Evolutionary conservation across 2,329 filamentous ascomycete genomes (phyloP).

Genomic region (Pseudogymnoascus verrucosus): DNA sequence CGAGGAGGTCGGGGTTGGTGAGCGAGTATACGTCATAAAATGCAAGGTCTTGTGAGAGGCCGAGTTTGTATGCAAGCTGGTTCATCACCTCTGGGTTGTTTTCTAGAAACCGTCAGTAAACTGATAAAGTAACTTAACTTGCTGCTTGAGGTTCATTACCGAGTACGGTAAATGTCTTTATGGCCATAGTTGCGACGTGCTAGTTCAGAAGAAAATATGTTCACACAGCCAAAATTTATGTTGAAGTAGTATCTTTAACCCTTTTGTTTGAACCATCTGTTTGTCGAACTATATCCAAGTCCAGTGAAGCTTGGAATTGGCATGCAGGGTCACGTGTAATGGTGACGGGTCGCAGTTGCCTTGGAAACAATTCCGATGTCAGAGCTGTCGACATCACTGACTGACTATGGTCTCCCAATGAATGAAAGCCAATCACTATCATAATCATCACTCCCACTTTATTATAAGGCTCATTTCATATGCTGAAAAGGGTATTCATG

Average conservation of each 20-base stretch:
- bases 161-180: neutral
- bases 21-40: conserved; percentile 92
- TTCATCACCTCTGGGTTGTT: conserved; percentile 84
- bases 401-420: neutral
- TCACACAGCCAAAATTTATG: neutral
- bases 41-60: conserved; percentile 65
- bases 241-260: neutral
- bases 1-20: conserved; percentile 73
- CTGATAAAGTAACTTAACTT: neutral
- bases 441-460: neutral
- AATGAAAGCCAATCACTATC: neutral
- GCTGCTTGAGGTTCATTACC: neutral
- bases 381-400: neutral
- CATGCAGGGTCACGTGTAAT: neutral
- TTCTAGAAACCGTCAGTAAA: conserved; percentile 29
- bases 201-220: neutral
- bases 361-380: neutral
- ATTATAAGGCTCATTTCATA: neutral
- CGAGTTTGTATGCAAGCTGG: conserved; percentile 70
- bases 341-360: neutral
- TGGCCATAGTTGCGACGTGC: neutral
- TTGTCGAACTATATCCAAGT: neutral
- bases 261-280: neutral
- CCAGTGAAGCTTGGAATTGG: neutral
- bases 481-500: neutral